These are phyloP conservation scores for Mollisia scopiformis DNA, from an alignment of 2,329 filamentous ascomycete species.

Conservation along the genomic window DNA sequence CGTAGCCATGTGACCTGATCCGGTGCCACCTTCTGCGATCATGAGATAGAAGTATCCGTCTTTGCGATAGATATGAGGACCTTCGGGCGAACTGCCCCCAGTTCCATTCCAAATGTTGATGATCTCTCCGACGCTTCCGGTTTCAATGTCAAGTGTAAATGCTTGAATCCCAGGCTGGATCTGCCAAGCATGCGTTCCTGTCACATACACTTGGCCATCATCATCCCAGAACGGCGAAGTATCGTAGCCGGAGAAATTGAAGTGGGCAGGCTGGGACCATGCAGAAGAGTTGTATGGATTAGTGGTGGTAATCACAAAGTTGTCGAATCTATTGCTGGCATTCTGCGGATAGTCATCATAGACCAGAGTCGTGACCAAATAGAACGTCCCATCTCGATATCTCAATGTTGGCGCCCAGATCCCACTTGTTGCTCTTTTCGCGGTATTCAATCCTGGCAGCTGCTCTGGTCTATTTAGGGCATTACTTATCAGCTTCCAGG, in stretches of 20 bases:
- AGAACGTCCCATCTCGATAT: constrained; percentile 47
- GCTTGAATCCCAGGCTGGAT: constrained; percentile 44
- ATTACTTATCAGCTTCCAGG: constrained; percentile 50
- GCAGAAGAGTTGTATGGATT: constrained; percentile 42
- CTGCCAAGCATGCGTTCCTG: constrained; percentile 43
- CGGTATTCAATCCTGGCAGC: constrained; percentile 39
- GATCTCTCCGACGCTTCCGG: constrained; percentile 47
- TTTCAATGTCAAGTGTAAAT: constrained; percentile 44
- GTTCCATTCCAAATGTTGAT: constrained; percentile 51
- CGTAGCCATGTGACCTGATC: constrained; percentile 50
- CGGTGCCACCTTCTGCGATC: constrained; percentile 57
- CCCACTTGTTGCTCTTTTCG: constrained; percentile 40
- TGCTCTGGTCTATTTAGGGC: constrained; percentile 42
- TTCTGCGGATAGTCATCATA: constrained; percentile 42
- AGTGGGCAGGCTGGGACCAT: constrained; percentile 51
- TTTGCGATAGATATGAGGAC: constrained; percentile 56
- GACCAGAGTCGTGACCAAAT: constrained; percentile 45
- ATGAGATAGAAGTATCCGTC: constrained; percentile 57
- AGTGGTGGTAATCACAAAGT: constrained; percentile 45
- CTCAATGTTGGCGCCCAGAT: constrained; percentile 53
- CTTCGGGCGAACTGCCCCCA: constrained; percentile 49
- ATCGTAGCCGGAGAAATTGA: constrained; percentile 55
- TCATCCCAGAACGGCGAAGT: constrained; percentile 59
- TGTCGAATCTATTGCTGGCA: constrained; percentile 43
- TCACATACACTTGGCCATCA: constrained; percentile 56